Percentiles rank a stretch among this genome's conserved stretches.
phyloP scores from a whole-genome alignment of 768 basidiomycete species.

The Kwoniella dendrophila region DNA sequence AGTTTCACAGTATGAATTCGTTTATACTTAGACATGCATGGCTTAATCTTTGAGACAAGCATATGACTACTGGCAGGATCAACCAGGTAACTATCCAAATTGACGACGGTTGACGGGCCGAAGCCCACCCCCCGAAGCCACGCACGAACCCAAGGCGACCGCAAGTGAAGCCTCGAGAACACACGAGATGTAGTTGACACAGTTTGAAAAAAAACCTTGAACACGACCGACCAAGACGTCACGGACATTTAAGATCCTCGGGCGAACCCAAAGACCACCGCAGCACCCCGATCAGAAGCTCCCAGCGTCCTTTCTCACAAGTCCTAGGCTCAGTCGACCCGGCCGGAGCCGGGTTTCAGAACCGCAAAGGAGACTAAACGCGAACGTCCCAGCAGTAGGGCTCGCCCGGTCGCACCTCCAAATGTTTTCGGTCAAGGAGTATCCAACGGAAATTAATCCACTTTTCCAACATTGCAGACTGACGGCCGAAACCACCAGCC shows the following conservation, averaged over 20 bases:
- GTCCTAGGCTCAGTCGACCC: constrained; percentile 56
- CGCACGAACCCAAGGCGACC: constrained; percentile 10
- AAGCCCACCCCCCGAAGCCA: too few relatives aligned
- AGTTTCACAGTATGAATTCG: constrained; percentile 74
- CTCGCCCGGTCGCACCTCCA: constrained; percentile 54
- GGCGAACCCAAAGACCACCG: too few relatives aligned
- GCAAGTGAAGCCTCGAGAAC: constrained; percentile 25
- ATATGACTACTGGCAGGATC: constrained; percentile 83
- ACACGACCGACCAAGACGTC: constrained; percentile 13
- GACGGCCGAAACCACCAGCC: constrained; percentile 9
- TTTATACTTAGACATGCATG: constrained; percentile 81
- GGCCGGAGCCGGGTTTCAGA: constrained; percentile 53
- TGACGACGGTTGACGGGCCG: constrained; percentile 1
- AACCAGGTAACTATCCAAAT: constrained; percentile 73
- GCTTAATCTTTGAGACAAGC: constrained; percentile 82
- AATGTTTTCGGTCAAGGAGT: constrained; percentile 56
- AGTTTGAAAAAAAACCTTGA: too few relatives aligned
- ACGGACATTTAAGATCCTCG: constrained; percentile 7
- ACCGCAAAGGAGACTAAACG: constrained; percentile 56
- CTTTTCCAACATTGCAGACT: constrained; percentile 42
- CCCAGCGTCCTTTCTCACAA: constrained; percentile 61
- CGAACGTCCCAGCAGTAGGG: constrained; percentile 29
- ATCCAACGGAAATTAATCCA: constrained; percentile 58
- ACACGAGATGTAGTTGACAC: constrained; percentile 5
- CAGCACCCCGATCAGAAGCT: constrained; percentile 47